A percentile compares a stretch with the other conserved stretches of the same genome.
phyloP scores from a whole-genome alignment of 371 early-diverging fungal species.

The Blakeslea trispora region DNA sequence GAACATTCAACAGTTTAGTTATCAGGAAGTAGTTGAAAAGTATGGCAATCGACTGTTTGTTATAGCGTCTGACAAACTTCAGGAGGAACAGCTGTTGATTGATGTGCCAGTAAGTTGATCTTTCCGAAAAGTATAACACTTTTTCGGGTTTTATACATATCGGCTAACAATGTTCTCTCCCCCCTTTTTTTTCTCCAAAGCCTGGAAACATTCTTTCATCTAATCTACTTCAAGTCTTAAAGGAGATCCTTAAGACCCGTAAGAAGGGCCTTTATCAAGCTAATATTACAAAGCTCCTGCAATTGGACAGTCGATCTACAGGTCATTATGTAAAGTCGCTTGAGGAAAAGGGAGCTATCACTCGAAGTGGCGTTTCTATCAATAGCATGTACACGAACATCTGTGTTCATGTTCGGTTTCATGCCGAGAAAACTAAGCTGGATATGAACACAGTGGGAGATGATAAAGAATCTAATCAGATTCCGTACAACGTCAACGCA shows the following conservation, averaged over 20 bases:
- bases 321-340: slow-evolving; percentile 43
- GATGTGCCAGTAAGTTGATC: slow-evolving; percentile 41
- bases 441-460: slow-evolving; percentile 11
- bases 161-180: too few relatives aligned
- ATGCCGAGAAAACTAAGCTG: background rate
- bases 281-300: slow-evolving; percentile 24
- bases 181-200: slow-evolving; percentile 18
- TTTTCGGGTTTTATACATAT: too few relatives aligned
- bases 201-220: slow-evolving; percentile 25
- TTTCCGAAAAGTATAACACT: too few relatives aligned
- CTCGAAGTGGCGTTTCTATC: slow-evolving; percentile 25
- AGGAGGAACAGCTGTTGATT: slow-evolving; percentile 33
- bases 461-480: background rate
- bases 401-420: slow-evolving; percentile 36
- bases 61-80: slow-evolving; percentile 26
- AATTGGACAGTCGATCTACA: slow-evolving; percentile 42
- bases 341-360: slow-evolving; percentile 40
- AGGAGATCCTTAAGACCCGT: slow-evolving; percentile 24
- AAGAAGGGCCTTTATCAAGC: slow-evolving; percentile 37
- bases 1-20: slow-evolving; percentile 17
- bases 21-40: slow-evolving; percentile 20
- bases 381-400: slow-evolving; percentile 32
- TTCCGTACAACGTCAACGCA: slow-evolving; percentile 33
- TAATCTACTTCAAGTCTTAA: slow-evolving; percentile 27
- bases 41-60: slow-evolving; percentile 30